phyloP scores from a whole-genome alignment of 2,329 filamentous ascomycete genomes.

The Blastomyces emzantsi region DNA sequence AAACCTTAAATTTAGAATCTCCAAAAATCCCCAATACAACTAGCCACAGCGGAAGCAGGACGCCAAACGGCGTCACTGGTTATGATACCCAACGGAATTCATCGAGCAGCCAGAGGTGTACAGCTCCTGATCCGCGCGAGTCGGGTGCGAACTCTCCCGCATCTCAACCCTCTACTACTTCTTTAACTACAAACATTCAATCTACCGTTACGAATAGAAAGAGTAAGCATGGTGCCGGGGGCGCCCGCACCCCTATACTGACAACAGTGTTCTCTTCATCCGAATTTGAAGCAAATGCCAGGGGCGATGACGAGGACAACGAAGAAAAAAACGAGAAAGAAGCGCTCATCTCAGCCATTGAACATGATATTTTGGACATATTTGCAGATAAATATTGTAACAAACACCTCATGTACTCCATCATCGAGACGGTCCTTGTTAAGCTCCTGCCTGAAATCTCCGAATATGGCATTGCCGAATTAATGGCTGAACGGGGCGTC shows the following conservation, averaged over 20 bases:
- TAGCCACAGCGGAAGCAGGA: constrained; percentile 2
- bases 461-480: constrained; percentile 59
- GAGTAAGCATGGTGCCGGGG: neutral
- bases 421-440: constrained; percentile 74
- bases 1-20: neutral
- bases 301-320: neutral
- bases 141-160: neutral
- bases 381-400: constrained; percentile 83
- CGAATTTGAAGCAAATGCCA: neutral
- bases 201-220: neutral
- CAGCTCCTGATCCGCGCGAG: neutral
- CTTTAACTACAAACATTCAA: neutral
- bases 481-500: constrained; percentile 62
- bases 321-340: constrained; percentile 38
- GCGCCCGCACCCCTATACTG: neutral
- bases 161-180: neutral
- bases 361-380: constrained; percentile 57
- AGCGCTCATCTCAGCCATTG: constrained; percentile 50
- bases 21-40: neutral
- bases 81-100: neutral
- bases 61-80: neutral
- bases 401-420: constrained; percentile 75
- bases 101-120: neutral
- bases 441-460: constrained; percentile 75
- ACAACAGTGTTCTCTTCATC: neutral